These are phyloP conservation scores for Salmacisia buchloeana DNA, from an alignment of 1,284 basidiomycete genomes.

Conservation along the genomic window DNA sequence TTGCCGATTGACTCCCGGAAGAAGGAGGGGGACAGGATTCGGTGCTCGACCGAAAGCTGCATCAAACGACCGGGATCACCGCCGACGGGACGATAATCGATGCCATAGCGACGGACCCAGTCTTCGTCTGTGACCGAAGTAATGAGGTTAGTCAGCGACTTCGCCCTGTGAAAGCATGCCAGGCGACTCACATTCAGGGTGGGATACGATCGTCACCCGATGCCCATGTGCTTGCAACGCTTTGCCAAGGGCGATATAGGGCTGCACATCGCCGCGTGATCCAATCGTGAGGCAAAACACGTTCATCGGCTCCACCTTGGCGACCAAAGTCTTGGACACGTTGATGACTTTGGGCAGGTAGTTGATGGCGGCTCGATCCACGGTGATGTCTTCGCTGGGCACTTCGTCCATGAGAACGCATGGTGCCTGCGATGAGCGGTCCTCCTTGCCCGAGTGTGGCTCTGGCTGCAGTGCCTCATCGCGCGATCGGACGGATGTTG, in stretches of 20 bases:
- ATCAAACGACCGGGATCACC: constrained; percentile 41
- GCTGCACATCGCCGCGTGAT: constrained; percentile 58
- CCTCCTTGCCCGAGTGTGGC: too few relatives aligned
- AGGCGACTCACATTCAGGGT: constrained; percentile 55
- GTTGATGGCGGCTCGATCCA: constrained; percentile 21
- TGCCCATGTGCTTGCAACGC: constrained; percentile 55
- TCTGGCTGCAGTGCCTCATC: too few relatives aligned
- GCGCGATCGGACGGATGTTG: too few relatives aligned
- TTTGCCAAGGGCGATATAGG: constrained; percentile 58
- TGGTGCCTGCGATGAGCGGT: too few relatives aligned
- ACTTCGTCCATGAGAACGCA: background rate
- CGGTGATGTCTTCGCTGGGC: constrained; percentile 12
- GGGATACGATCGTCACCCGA: constrained; percentile 61
- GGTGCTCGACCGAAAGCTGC: constrained; percentile 38
- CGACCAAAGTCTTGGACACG: constrained; percentile 11
- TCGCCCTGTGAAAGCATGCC: background rate
- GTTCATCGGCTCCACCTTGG: constrained; percentile 27
- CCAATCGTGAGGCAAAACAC: constrained; percentile 55
- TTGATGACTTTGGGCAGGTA: constrained; percentile 31
- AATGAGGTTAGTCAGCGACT: background rate
- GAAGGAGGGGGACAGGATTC: constrained; percentile 31
- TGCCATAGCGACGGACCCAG: constrained; percentile 55
- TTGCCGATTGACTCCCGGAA: constrained; percentile 34
- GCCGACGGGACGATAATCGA: constrained; percentile 34
- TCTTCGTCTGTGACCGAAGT: constrained; percentile 50